Evolutionary conservation across 192 early-diverging fungal species (phyloP).

Genomic region (Dispira simplex): DNA sequence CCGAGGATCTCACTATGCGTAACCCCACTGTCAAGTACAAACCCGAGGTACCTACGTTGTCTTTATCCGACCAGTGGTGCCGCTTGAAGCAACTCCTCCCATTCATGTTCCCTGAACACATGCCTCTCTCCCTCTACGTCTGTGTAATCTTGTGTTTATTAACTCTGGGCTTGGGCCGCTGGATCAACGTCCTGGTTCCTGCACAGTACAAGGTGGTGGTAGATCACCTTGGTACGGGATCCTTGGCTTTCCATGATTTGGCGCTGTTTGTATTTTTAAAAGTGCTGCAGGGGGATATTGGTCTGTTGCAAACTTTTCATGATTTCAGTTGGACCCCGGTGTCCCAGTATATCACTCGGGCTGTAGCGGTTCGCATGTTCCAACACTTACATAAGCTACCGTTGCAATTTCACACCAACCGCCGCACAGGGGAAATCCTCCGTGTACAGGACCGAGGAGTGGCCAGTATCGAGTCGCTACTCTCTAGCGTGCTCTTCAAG

Average conservation of each 20-base stretch:
- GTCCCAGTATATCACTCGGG: slow-evolving; percentile 79
- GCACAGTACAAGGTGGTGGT: slow-evolving; percentile 73
- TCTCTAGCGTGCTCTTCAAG: slow-evolving; percentile 79
- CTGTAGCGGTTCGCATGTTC: slow-evolving; percentile 84
- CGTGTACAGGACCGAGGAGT: slow-evolving; percentile 56
- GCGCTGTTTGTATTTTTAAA: slow-evolving; percentile 22
- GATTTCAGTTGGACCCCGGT: slow-evolving; percentile 88
- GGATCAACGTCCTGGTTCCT: slow-evolving; percentile 76
- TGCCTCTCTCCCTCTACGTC: slow-evolving; percentile 35
- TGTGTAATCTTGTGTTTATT: slow-evolving; percentile 51
- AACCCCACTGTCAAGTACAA: slow-evolving; percentile 10
- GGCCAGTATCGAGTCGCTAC: slow-evolving; percentile 47
- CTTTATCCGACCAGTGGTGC: slow-evolving; percentile 23
- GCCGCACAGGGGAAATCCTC: slow-evolving; percentile 91
- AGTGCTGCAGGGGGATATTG: slow-evolving; percentile 37
- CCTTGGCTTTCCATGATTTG: slow-evolving; percentile 19
- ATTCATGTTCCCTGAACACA: slow-evolving; percentile 68
- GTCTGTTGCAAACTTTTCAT: slow-evolving; percentile 64
- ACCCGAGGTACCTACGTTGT: slow-evolving; percentile 7
- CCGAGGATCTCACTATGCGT: background rate
- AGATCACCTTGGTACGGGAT: slow-evolving; percentile 31
- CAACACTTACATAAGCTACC: slow-evolving; percentile 79
- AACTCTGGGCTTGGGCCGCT: slow-evolving; percentile 40
- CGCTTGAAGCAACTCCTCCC: slow-evolving; percentile 56
- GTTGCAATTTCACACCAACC: slow-evolving; percentile 80